Percentiles rank a stretch among this genome's conserved stretches.
These are phyloP conservation scores for Rhizophagus sp. DNA, from an alignment of 192 early-diverging fungal genomes.

Conservation along the genomic window DNA sequence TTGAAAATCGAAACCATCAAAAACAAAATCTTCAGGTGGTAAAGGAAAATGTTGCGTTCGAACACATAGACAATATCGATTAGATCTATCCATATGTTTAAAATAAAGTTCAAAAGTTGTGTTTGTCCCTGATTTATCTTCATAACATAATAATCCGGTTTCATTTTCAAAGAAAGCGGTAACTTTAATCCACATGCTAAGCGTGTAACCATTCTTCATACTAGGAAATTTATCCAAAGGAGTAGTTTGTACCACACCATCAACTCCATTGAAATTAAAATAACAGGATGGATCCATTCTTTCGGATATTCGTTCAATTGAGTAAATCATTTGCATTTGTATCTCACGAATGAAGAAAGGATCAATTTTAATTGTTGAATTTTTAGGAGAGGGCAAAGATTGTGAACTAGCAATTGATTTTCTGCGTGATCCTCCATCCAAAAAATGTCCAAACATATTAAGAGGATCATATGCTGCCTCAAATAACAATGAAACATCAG, in stretches of 20 bases:
- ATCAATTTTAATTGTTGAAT: slow-evolving; percentile 31
- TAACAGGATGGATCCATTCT: slow-evolving; percentile 45
- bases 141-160: slow-evolving; percentile 44
- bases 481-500: slow-evolving; percentile 39
- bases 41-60: slow-evolving; percentile 42
- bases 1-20: slow-evolving; percentile 44
- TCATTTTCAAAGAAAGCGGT: slow-evolving; percentile 44
- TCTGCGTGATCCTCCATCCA: slow-evolving; percentile 22
- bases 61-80: slow-evolving; percentile 45
- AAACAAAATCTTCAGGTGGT: slow-evolving; percentile 45
- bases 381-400: neutral
- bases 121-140: slow-evolving; percentile 39
- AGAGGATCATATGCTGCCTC: slow-evolving; percentile 45
- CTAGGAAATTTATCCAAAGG: slow-evolving; percentile 39
- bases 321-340: slow-evolving; percentile 48
- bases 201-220: slow-evolving; percentile 41
- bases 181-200: slow-evolving; percentile 48
- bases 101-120: slow-evolving; percentile 48
- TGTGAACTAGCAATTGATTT: slow-evolving; percentile 26
- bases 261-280: slow-evolving; percentile 45
- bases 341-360: slow-evolving; percentile 45
- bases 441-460: slow-evolving; percentile 37
- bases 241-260: slow-evolving; percentile 38
- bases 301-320: slow-evolving; percentile 46
- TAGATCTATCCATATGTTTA: slow-evolving; percentile 41